These are phyloP conservation scores for Hyphopichia wangnamkhiaoensis DNA, from an alignment of 1,139 yeast genomes.

Conservation along the genomic window DNA sequence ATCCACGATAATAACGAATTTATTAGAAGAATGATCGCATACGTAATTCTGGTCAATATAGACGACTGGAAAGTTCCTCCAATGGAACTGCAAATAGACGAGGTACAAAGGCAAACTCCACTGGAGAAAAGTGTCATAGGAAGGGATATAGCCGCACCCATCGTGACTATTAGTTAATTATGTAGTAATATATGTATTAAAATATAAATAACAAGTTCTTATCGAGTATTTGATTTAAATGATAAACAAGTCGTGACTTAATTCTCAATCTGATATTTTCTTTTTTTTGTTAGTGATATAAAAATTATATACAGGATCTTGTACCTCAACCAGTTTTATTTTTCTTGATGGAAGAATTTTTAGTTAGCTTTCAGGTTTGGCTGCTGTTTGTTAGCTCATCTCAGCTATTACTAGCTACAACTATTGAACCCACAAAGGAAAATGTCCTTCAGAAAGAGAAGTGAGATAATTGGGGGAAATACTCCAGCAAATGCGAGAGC, in stretches of 20 bases:
- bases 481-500: conserved; percentile 14
- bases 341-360: too few species aligned
- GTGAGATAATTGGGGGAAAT: conserved; percentile 51
- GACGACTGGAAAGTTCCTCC: conserved; percentile 61
- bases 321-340: not conserved
- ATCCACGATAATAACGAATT: conserved; percentile 90
- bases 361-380: not conserved
- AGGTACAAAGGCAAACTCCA: conserved; percentile 84
- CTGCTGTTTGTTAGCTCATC: not conserved
- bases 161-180: conserved; percentile 18
- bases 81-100: conserved; percentile 33
- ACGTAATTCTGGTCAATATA: conserved; percentile 68
- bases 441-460: conserved; percentile 74
- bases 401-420: not conserved
- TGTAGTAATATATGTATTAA: not conserved
- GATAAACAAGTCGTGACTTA: conserved; percentile 1
- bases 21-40: conserved; percentile 74
- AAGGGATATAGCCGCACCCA: conserved; percentile 86
- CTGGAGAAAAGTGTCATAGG: conserved; percentile 68
- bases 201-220: not conserved
- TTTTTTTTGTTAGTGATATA: too few species aligned
- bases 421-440: conserved; percentile 2
- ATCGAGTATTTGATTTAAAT: not conserved
- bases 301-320: not conserved
- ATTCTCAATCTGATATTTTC: not conserved